Evolutionary conservation across 768 basidiomycete species (phyloP), one percentile per base, ranked within the genome.

Genomic region (Hygrophorus russula): DNA sequence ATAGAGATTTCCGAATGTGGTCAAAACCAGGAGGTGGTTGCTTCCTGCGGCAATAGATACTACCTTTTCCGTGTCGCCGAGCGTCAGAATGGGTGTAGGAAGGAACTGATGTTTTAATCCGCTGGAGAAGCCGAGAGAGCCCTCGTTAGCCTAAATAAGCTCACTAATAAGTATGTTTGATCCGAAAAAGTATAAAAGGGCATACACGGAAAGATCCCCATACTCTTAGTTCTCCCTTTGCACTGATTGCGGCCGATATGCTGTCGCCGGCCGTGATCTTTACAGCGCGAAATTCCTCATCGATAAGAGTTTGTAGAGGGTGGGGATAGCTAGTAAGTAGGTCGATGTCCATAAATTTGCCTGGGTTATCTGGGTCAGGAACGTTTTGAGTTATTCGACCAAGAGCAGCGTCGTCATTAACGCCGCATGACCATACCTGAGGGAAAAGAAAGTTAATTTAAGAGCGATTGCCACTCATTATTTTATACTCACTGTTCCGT

Each of bases 201-300:
- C 79, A 46, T 62, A 96, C 93, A 15, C 89, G 74, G 71, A 96
- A 97, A 34, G 82, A 82, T 15, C 79, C 74, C 93, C 93, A 97
- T 17, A 82, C 87, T 45, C 84, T 72, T 39, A 97, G 63, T 46
- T 87, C 81, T 38, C 93, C 93, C 39, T 81, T 66, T 35, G 72
- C 68, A 45, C 81, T 83, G 48, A 96, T 69, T 15, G 89, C 91
- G 24, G 90, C 85, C 50, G 82, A 85, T 50, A 92, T 81, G 49
- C 79, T 88, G 55, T 96, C 93, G 6, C 93, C 91, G 17, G 88
- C 82, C 32, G 79, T 80, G 47, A 91, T 71, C 46, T 75, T 71
- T 3, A 91, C 86, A 0, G 90, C 84, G 43, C 85, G 80, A 69
- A 94, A 97, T 11, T 74, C 72, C 52, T 89, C 82, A 40, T 85